These are phyloP conservation scores for Paramecium caudatum DNA, from an alignment of 73 alveolate genomes.

Conservation along the genomic window DNA sequence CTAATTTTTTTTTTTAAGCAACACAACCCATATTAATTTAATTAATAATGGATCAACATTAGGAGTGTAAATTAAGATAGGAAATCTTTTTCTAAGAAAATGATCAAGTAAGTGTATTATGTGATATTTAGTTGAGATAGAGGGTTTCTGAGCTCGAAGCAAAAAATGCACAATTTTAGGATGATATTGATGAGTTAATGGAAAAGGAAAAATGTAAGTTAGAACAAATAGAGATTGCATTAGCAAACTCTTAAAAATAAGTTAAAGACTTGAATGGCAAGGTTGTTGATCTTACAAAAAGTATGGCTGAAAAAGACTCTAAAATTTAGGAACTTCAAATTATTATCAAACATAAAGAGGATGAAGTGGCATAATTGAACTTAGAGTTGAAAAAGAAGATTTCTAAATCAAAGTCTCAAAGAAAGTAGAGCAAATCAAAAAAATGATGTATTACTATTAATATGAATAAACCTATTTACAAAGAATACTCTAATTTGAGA, in stretches of 20 bases:
- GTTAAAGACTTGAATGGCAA: background rate
- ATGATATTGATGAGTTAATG: background rate
- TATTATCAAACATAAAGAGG: background rate
- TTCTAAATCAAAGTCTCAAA: background rate
- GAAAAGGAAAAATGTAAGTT: background rate
- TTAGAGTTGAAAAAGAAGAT: background rate
- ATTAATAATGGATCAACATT: background rate
- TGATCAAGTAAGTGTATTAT: background rate
- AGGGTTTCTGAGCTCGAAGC: background rate
- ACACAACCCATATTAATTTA: conserved; percentile 31
- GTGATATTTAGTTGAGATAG: background rate
- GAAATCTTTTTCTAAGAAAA: conserved; percentile 1
- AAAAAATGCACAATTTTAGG: background rate
- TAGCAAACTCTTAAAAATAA: background rate
- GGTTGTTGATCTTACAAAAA: background rate
- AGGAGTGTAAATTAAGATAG: background rate
- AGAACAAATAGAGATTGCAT: background rate
- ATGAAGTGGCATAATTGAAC: background rate
- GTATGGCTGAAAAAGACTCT: background rate
- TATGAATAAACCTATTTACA: conserved; percentile 16
- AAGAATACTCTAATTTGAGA: background rate
- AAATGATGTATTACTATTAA: background rate
- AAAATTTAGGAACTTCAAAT: conserved; percentile 28
- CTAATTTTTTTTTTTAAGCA: conserved; percentile 8
- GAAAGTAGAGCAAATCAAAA: background rate